A percentile compares a stretch with the other conserved stretches of the same genome.
Conservation (phyloP, 768 basidiomycete genomes). For the Kwoniella sp. region DNA sequence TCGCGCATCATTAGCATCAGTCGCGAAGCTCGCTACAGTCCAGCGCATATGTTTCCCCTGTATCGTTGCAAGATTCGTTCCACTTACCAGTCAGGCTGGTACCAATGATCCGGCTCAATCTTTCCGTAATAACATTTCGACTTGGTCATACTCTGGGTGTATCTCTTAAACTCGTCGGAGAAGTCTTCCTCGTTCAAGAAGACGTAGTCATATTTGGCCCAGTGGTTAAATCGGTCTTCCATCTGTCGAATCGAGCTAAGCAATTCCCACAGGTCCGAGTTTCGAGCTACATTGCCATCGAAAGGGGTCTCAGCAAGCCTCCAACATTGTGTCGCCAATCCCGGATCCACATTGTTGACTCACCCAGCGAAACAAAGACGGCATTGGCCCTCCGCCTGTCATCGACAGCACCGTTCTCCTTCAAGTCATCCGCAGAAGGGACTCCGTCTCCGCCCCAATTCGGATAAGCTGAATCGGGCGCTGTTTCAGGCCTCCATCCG, state of each 20-base stretch:
- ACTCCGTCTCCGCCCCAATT: slow-evolving; percentile 17
- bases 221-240: slow-evolving; percentile 84
- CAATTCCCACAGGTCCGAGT: slow-evolving; percentile 59
- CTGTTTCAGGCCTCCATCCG: slow-evolving; percentile 16
- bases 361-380: slow-evolving; percentile 73
- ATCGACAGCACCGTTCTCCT: slow-evolving; percentile 18
- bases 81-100: slow-evolving; percentile 66
- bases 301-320: too few relatives aligned
- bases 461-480: slow-evolving; percentile 38
- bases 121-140: slow-evolving; percentile 66
- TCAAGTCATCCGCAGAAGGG: slow-evolving; percentile 38
- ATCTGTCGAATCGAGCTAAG: slow-evolving; percentile 71
- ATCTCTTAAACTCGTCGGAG: slow-evolving; percentile 48
- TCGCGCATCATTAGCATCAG: not conserved
- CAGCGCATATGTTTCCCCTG: too few relatives aligned
- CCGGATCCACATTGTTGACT: slow-evolving; percentile 3
- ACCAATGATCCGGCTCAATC: slow-evolving; percentile 68
- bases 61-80: too few relatives aligned
- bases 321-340: too few relatives aligned
- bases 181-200: slow-evolving; percentile 72
- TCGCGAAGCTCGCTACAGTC: not conserved
- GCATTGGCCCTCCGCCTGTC: slow-evolving; percentile 69
- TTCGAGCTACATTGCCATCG: too few relatives aligned
- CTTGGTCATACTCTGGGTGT: slow-evolving; percentile 62
- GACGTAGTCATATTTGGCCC: slow-evolving; percentile 78